Percentiles rank a stretch among this genome's conserved stretches.
Conservation (phyloP, 768 basidiomycete species). For the Exsudoporus frostii region DNA sequence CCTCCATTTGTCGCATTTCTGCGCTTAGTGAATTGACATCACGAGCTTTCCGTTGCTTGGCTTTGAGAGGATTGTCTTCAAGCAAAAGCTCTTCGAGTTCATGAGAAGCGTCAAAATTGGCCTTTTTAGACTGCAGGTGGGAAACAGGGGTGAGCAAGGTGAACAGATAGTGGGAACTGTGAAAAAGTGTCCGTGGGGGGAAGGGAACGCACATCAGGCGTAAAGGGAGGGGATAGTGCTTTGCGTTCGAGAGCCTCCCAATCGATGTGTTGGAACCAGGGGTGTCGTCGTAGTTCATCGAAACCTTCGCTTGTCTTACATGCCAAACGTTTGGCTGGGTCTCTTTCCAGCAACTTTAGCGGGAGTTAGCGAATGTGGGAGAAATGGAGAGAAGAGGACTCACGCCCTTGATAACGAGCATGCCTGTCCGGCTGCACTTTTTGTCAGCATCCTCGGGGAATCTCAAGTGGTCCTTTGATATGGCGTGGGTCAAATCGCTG, state of each 20-base stretch:
- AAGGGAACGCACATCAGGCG: conserved; percentile 69
- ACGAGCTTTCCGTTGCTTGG: conserved; percentile 87
- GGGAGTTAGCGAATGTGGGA: conserved; percentile 11
- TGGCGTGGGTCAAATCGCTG: conserved; percentile 87
- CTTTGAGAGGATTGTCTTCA: conserved; percentile 96
- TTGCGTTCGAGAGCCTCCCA: conserved; percentile 86
- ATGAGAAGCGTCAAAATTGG: conserved; percentile 98
- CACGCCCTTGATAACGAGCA: conserved; percentile 80
- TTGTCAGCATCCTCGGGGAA: conserved; percentile 90
- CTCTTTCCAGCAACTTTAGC: conserved; percentile 79
- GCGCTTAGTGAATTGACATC: conserved; percentile 75
- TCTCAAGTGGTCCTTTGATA: conserved; percentile 78
- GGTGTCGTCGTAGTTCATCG: conserved; percentile 71
- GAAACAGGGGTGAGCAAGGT: conserved; percentile 1
- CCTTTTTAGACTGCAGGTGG: conserved; percentile 84
- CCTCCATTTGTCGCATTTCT: conserved; percentile 98
- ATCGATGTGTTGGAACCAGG: conserved; percentile 88
- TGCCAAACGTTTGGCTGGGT: conserved; percentile 74
- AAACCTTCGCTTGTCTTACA: conserved; percentile 81
- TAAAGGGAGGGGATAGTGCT: conserved; percentile 73
- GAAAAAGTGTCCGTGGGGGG: neutral
- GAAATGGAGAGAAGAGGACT: conserved; percentile 31
- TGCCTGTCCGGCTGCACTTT: conserved; percentile 71
- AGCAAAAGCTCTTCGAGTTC: conserved; percentile 94
- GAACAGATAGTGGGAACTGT: neutral